Evolutionary conservation across 345 rosid species (phyloP).

Genomic region (Aquilaria yunnanensis): DNA sequence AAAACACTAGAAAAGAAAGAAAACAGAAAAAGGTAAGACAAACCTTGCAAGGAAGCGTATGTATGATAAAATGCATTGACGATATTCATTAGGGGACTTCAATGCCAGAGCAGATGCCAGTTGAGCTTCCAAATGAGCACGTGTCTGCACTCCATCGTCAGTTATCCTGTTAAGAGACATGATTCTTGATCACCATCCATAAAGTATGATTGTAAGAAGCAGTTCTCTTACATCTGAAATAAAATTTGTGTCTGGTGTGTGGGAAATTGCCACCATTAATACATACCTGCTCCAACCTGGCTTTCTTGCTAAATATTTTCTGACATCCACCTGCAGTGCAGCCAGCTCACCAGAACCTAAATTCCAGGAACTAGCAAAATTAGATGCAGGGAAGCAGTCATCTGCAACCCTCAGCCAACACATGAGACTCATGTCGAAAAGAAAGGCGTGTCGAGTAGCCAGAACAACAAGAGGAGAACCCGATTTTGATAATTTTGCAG

Average conservation of each 20-base stretch:
- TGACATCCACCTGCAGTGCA: slow-evolving; percentile 84
- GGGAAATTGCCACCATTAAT: neutral
- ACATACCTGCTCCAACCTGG: slow-evolving; percentile 97
- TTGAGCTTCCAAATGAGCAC: slow-evolving; percentile 97
- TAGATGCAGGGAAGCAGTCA: slow-evolving; percentile 98
- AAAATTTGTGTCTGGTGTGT: no score
- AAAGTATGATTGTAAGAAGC: no score
- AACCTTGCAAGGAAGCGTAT: slow-evolving; percentile 89
- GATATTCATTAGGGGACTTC: slow-evolving; percentile 84
- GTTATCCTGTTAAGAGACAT: slow-evolving; percentile 52
- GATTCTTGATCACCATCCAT: neutral
- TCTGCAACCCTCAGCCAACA: slow-evolving; percentile 99
- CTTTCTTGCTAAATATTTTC: slow-evolving; percentile 94
- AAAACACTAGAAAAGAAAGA: no score
- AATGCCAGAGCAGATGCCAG: slow-evolving; percentile 81
- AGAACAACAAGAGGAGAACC: slow-evolving; percentile 95
- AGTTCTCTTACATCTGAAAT: no score
- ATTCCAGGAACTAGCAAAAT: slow-evolving; percentile 92
- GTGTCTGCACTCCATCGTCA: slow-evolving; percentile 94
- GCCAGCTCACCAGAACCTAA: slow-evolving; percentile 95
- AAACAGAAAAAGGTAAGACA: slow-evolving; percentile 7
- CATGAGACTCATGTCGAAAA: slow-evolving; percentile 81
- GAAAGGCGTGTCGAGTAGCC: slow-evolving; percentile 93
- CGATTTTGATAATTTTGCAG: slow-evolving; percentile 87
- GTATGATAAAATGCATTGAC: slow-evolving; percentile 91